These are phyloP conservation scores for Ceratocystis papillata DNA, from an alignment of 2,329 filamentous ascomycete genomes.

Conservation along the genomic window DNA sequence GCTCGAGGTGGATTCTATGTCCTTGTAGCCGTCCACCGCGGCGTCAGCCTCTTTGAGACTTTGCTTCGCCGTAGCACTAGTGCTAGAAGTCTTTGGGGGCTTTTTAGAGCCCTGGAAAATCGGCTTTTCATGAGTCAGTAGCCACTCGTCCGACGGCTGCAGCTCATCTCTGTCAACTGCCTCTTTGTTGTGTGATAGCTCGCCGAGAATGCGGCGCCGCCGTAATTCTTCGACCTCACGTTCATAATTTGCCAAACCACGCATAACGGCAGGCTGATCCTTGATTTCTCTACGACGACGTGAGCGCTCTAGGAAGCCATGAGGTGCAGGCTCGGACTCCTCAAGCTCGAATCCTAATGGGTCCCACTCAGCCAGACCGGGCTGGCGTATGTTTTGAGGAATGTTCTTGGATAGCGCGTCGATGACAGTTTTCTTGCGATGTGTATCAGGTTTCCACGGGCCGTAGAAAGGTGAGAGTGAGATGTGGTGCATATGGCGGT, in stretches of 20 bases:
- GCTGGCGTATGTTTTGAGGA: conserved; percentile 33
- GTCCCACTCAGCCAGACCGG: conserved; percentile 39
- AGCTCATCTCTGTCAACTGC: background rate
- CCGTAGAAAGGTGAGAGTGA: conserved; percentile 33
- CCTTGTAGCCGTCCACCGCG: background rate
- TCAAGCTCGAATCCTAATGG: background rate
- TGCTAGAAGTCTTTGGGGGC: background rate
- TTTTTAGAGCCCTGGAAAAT: conserved; percentile 3
- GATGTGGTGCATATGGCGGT: conserved; percentile 35
- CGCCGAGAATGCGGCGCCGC: background rate
- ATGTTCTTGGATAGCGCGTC: conserved; percentile 34
- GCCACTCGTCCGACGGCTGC: conserved; percentile 1
- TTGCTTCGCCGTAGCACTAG: background rate
- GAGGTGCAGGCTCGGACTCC: background rate
- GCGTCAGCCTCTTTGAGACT: background rate
- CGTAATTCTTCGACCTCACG: background rate
- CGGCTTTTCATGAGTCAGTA: background rate
- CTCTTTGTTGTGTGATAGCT: background rate
- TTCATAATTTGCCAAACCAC: background rate
- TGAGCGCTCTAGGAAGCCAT: background rate
- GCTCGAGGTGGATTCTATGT: background rate
- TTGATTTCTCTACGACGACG: background rate
- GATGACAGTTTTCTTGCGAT: conserved; percentile 32
- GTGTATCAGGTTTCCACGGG: conserved; percentile 34
- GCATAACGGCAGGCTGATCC: background rate